Percentiles rank a stretch among this genome's conserved stretches.
These are phyloP conservation scores for Eimeria maxima DNA, from an alignment of 169 alveolate genomes.

Conservation along the genomic window DNA sequence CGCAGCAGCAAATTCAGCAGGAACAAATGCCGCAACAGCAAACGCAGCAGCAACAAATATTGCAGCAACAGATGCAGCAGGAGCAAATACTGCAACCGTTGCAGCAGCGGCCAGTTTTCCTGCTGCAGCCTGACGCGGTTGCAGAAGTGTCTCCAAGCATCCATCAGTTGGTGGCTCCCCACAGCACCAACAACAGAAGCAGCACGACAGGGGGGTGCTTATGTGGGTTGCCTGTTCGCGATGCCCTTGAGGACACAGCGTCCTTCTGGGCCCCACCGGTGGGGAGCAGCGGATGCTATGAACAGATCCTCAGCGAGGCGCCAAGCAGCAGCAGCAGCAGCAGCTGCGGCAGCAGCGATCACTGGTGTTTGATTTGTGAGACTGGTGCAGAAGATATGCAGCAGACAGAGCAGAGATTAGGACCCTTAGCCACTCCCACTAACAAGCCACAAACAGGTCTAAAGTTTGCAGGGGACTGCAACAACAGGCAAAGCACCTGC, in stretches of 20 bases:
- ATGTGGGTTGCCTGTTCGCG: background rate
- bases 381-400: background rate
- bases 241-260: background rate
- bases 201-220: background rate
- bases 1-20: background rate
- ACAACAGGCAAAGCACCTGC: background rate
- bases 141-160: background rate
- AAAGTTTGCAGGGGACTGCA: background rate
- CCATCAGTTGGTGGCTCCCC: background rate
- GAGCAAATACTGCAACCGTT: background rate
- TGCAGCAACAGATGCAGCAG: background rate
- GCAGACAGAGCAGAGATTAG: background rate
- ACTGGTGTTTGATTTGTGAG: constrained; percentile 21
- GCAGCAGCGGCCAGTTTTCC: background rate
- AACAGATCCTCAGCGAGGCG: background rate
- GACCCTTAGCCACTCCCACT: background rate
- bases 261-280: constrained; percentile 9
- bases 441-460: background rate
- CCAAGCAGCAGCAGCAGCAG: constrained; percentile 12
- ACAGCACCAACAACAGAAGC: background rate
- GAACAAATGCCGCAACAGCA: background rate
- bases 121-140: constrained; percentile 14
- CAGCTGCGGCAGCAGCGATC: constrained; percentile 33
- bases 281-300: background rate
- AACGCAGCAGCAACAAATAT: background rate